Percentiles rank a stretch among this genome's conserved stretches.
These are phyloP conservation scores for Lodderomyces theae DNA, from an alignment of 1,139 yeast genomes.

Conservation along the genomic window DNA sequence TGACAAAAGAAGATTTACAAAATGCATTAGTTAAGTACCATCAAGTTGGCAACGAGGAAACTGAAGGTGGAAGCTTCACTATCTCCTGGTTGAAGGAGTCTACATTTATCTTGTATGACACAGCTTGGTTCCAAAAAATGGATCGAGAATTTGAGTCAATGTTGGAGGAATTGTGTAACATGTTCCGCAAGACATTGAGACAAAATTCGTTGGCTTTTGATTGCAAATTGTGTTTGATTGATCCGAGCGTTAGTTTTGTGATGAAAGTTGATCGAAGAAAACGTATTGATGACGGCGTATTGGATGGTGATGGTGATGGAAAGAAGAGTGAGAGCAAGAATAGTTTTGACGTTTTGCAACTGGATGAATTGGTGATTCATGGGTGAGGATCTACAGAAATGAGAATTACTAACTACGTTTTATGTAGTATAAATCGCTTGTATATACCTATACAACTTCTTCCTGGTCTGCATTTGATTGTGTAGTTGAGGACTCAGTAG, in stretches of 20 bases:
- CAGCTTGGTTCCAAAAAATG: slow-evolving; percentile 19
- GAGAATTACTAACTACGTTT: too few relatives aligned
- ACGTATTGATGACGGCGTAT: not conserved
- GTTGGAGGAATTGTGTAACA: slow-evolving; percentile 30
- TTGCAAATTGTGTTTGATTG: slow-evolving; percentile 45
- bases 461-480: too few relatives aligned
- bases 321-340: slow-evolving; percentile 12
- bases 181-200: slow-evolving; percentile 30
- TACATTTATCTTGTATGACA: slow-evolving; percentile 44
- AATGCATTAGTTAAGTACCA: slow-evolving; percentile 25
- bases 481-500: too few relatives aligned
- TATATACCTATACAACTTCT: too few relatives aligned
- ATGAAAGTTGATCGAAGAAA: slow-evolving; percentile 26
- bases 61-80: slow-evolving; percentile 15
- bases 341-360: slow-evolving; percentile 18
- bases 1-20: slow-evolving; percentile 39
- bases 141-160: slow-evolving; percentile 31
- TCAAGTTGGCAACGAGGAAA: not conserved
- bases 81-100: slow-evolving; percentile 42
- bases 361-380: slow-evolving; percentile 10
- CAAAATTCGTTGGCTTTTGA: slow-evolving; percentile 47
- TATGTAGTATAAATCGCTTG: too few relatives aligned
- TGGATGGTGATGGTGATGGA: not conserved
- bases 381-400: not conserved
- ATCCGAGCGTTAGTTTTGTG: slow-evolving; percentile 23